A percentile compares a stretch with the other conserved stretches of the same genome.
Evolutionary conservation across 345 rosid species (phyloP).

Genomic region (Arabidopsis suecica): DNA sequence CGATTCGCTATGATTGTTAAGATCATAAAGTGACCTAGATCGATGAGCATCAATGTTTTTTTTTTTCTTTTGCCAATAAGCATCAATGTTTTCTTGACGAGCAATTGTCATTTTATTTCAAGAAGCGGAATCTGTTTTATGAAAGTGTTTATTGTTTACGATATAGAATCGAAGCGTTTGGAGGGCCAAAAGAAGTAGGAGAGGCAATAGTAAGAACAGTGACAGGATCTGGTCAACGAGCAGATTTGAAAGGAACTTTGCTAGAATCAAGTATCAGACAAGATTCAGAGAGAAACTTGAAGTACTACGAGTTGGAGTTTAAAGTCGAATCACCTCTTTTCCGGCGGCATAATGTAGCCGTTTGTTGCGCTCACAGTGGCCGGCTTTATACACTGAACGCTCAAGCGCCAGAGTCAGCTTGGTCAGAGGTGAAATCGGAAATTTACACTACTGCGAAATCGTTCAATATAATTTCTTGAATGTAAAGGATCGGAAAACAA

Average conservation of each 20-base stretch:
- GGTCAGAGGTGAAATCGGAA: conserved; percentile 62
- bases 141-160: not conserved
- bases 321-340: conserved; percentile 74
- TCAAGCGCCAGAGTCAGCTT: conserved; percentile 73
- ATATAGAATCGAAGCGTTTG: conserved; percentile 77
- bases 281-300: conserved; percentile 53
- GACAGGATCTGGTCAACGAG: conserved; percentile 56
- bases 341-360: conserved; percentile 71
- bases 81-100: not conserved
- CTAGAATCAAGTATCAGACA: conserved; percentile 58
- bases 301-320: conserved; percentile 78
- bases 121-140: not conserved
- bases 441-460: conserved; percentile 62
- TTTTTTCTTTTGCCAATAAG: too few relatives aligned
- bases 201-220: conserved; percentile 67
- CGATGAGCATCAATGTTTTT: not conserved
- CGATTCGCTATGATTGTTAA: not conserved
- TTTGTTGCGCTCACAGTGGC: conserved; percentile 66
- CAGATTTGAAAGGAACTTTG: conserved; percentile 64
- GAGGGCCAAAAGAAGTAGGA: conserved; percentile 85
- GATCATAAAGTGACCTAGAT: not conserved
- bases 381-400: conserved; percentile 73
- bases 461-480: conserved; percentile 53
- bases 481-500: conserved; percentile 6
- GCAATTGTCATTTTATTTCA: not conserved